Evolutionary conservation across 192 early-diverging fungal species (phyloP), one percentile per base, ranked within the genome.

Genomic region (Fimicolochytrium jonesii): DNA sequence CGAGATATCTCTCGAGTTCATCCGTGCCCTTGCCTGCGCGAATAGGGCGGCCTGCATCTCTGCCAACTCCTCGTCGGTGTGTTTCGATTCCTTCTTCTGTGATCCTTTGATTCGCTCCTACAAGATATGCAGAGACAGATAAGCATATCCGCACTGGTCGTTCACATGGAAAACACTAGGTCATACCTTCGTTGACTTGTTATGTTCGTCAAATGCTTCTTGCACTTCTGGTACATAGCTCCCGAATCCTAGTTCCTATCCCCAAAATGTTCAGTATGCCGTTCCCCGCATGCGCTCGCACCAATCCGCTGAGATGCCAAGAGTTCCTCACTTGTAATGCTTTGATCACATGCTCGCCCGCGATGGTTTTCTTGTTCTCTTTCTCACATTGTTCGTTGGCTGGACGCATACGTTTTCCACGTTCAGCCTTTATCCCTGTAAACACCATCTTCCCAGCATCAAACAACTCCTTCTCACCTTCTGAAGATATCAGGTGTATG

Each of bases 381-480:
- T 94, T 94, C 70, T 99, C 96, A 71, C 93, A 97, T 32, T 90
- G 87, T 53, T 96, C 93, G 71, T 94, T 99, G 10, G 96, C 92
- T 80, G 56, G 4, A 37, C 5, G 32, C n/a, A n/a, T n/a, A n/a
- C n/a, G n/a, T n/a, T n/a, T n/a, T n/a, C n/a, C n/a, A n/a, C n/a
- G n/a, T n/a, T n/a, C n/a, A n/a, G n/a, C n/a, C n/a, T n/a, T n/a
- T n/a, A n/a, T n/a, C n/a, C n/a, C n/a, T n/a, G n/a, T n/a, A 7
- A 28, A 56, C 3, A 36, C 3, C n/a, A 13, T 0, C 0, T 42
- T 30, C 20, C 13, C 29, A 31, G 17, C 20, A 13, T 41, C 10
- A n/a, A 42, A 18, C 1, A 0, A 42, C 20, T 28, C 30, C 3
- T 28, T 39, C 45, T 13, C 63, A 77, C 75, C 70, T 70, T 95